Evolutionary conservation across 1,284 basidiomycete species (phyloP).

Genomic region (Trichosporon faecale): DNA sequence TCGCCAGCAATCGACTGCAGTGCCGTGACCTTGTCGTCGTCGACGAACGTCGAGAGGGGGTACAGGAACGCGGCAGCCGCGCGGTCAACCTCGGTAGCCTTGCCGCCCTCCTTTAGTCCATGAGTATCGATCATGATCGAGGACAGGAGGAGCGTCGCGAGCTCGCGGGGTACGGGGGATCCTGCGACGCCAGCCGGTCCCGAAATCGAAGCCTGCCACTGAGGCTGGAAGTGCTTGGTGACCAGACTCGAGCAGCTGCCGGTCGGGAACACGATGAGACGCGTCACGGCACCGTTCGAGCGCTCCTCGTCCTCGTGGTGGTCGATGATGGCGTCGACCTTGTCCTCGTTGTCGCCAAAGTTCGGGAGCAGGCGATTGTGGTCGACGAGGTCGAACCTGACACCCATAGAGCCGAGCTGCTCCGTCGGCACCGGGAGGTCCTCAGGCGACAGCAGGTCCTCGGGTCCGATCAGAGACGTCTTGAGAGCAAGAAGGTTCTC

Average conservation of each 20-base stretch:
- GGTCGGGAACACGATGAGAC: constrained; percentile 60
- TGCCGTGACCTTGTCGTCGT: not conserved
- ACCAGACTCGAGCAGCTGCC: constrained; percentile 82
- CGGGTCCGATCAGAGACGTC: constrained; percentile 61
- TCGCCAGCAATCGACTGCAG: constrained; percentile 7
- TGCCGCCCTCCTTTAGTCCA: constrained; percentile 69
- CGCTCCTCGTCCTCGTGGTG: constrained; percentile 84
- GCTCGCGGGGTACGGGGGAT: constrained; percentile 53
- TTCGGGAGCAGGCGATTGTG: constrained; percentile 70
- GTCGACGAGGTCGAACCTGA: constrained; percentile 78
- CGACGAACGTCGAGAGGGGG: constrained; percentile 35
- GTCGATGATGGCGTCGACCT: constrained; percentile 78
- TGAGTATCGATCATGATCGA: constrained; percentile 80
- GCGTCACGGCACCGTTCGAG: constrained; percentile 62
- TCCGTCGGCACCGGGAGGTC: constrained; percentile 41
- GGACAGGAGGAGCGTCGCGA: constrained; percentile 73
- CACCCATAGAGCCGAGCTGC: constrained; percentile 56
- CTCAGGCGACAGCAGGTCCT: constrained; percentile 53
- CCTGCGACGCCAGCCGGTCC: constrained; percentile 27
- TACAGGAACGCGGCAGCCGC: constrained; percentile 62
- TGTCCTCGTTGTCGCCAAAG: constrained; percentile 53
- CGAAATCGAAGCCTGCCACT: constrained; percentile 37
- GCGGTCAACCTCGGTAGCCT: constrained; percentile 65
- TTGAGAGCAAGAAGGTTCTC: constrained; percentile 78
- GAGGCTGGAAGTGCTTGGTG: constrained; percentile 56